phyloP scores from a whole-genome alignment of 225 moss, liverwort and hornwort species.

The Bryum argenteum region DNA sequence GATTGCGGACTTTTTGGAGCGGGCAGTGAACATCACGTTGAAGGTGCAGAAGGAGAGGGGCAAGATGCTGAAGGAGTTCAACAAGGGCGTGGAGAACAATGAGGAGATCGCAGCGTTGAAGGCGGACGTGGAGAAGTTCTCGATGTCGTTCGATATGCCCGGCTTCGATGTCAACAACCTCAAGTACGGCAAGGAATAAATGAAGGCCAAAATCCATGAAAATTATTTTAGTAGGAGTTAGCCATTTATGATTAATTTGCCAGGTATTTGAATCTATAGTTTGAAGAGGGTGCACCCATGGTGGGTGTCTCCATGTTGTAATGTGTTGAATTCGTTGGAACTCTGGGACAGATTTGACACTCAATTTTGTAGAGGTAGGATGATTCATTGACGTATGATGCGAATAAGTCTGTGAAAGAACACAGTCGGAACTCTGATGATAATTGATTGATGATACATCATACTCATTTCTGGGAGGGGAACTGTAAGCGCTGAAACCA shows the following conservation, averaged over 20 bases:
- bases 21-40: constrained; percentile 86
- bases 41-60: constrained; percentile 85
- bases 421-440: not conserved
- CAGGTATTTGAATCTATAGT: too few species aligned
- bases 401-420: constrained; percentile 21
- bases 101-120: constrained; percentile 63
- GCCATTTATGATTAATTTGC: not conserved
- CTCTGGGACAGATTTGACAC: constrained; percentile 35
- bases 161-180: constrained; percentile 76
- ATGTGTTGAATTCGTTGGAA: constrained; percentile 25
- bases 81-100: constrained; percentile 80
- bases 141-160: constrained; percentile 84
- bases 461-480: not conserved
- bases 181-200: constrained; percentile 60
- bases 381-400: constrained; percentile 28
- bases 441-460: constrained; percentile 18
- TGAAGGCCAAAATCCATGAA: too few species aligned
- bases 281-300: not conserved
- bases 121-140: constrained; percentile 84
- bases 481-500: not conserved
- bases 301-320: constrained; percentile 25
- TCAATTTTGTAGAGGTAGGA: constrained; percentile 38
- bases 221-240: too few species aligned
- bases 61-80: constrained; percentile 86
- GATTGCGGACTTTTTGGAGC: constrained; percentile 77